These are phyloP conservation scores for Murraya koenigii DNA, from an alignment of 345 rosid genomes.

Conservation along the genomic window DNA sequence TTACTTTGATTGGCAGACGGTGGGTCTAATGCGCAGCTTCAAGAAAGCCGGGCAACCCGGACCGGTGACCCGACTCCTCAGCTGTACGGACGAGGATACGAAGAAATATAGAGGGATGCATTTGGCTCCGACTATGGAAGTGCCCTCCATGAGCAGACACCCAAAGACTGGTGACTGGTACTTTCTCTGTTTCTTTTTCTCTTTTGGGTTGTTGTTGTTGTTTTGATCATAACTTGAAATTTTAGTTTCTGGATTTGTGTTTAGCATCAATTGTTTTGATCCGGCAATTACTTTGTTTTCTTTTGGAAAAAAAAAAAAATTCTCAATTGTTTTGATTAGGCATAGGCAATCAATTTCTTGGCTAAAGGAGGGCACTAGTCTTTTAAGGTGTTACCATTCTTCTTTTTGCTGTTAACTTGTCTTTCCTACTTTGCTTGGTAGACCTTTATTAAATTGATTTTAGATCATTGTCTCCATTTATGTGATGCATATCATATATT, in stretches of 20 bases:
- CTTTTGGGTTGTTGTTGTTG: background rate
- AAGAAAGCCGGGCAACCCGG: slow-evolving; percentile 86
- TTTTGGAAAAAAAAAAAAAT: too few species aligned
- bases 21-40: slow-evolving; percentile 91
- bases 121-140: slow-evolving; percentile 83
- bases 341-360: background rate
- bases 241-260: background rate
- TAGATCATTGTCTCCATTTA: background rate
- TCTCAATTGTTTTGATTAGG: too few species aligned
- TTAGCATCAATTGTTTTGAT: background rate
- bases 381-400: background rate
- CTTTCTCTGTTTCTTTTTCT: slow-evolving; percentile 4
- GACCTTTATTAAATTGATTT: background rate
- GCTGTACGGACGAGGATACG: slow-evolving; percentile 89
- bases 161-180: slow-evolving; percentile 95
- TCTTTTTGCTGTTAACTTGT: background rate
- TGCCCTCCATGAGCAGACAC: slow-evolving; percentile 93
- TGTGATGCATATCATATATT: background rate
- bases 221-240: background rate
- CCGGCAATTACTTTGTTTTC: background rate
- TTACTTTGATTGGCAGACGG: slow-evolving; percentile 99
- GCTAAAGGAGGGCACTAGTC: background rate
- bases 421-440: background rate
- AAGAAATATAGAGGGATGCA: slow-evolving; percentile 78
- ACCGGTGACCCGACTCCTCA: slow-evolving; percentile 82